These are phyloP conservation scores for Wickerhamomyces ciferrii DNA, from an alignment of 805 yeast genomes.

Conservation along the genomic window DNA sequence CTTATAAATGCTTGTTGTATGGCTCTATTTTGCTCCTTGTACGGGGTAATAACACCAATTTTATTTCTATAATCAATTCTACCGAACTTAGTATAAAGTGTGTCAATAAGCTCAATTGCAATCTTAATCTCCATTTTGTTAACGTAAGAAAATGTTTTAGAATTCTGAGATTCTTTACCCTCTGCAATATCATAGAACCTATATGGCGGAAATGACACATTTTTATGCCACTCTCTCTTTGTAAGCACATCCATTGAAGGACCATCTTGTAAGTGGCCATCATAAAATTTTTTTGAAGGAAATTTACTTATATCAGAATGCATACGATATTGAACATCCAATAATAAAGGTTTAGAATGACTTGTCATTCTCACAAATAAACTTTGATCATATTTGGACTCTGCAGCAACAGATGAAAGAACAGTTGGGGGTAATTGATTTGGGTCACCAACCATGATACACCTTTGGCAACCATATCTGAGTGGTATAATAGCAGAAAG, in stretches of 20 bases:
- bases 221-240: slow-evolving; percentile 69
- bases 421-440: slow-evolving; percentile 98
- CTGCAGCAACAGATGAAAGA: slow-evolving; percentile 80
- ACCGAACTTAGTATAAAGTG: slow-evolving; percentile 44
- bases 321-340: slow-evolving; percentile 96
- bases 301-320: slow-evolving; percentile 86
- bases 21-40: slow-evolving; percentile 75
- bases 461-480: slow-evolving; percentile 82
- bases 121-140: slow-evolving; percentile 69
- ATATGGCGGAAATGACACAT: slow-evolving; percentile 62
- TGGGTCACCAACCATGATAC: slow-evolving; percentile 98
- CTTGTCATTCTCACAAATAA: slow-evolving; percentile 91
- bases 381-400: slow-evolving; percentile 79
- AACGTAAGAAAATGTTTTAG: slow-evolving; percentile 61
- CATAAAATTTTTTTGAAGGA: slow-evolving; percentile 82
- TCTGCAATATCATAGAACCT: slow-evolving; percentile 65
- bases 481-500: slow-evolving; percentile 87
- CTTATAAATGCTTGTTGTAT: slow-evolving; percentile 52
- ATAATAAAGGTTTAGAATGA: slow-evolving; percentile 52
- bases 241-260: slow-evolving; percentile 59
- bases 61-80: slow-evolving; percentile 53
- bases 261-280: slow-evolving; percentile 72
- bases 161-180: slow-evolving; percentile 62
- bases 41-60: slow-evolving; percentile 92
- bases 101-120: slow-evolving; percentile 61